A percentile compares a stretch with the other conserved stretches of the same genome.
Evolutionary conservation across 2,329 filamentous ascomycete genomes (phyloP).

Genomic region (Nigrograna mackinnonii): DNA sequence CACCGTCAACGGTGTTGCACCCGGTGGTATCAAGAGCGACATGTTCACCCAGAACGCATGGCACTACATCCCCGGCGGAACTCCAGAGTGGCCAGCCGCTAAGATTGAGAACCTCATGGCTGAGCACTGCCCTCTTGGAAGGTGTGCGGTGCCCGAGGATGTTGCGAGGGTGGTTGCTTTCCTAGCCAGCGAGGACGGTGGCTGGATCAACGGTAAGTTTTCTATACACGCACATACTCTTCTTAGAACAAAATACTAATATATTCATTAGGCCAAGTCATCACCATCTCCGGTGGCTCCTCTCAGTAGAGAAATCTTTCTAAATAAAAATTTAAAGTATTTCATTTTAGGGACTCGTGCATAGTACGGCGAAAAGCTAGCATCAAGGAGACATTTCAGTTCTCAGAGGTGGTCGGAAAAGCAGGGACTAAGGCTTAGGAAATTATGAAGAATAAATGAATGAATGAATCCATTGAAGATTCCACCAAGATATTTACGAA

Average conservation of each 20-base stretch:
- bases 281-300: constrained; percentile 46
- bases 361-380: neutral
- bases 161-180: constrained; percentile 47
- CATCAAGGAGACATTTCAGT: neutral
- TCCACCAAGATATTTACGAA: too few relatives aligned
- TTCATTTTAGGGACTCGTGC: neutral
- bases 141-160: constrained; percentile 53
- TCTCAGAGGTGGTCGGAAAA: neutral
- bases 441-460: neutral
- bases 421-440: neutral
- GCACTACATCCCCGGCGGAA: constrained; percentile 53
- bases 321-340: neutral
- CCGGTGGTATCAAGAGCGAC: constrained; percentile 74
- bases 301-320: constrained; percentile 34
- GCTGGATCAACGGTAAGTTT: constrained; percentile 42
- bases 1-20: constrained; percentile 74
- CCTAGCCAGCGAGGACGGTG: constrained; percentile 42
- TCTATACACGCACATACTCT: neutral
- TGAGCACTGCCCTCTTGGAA: constrained; percentile 51
- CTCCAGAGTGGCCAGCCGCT: constrained; percentile 52
- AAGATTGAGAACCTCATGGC: constrained; percentile 57
- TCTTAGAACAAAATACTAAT: constrained; percentile 4
- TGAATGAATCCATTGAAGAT: neutral
- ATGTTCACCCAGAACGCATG: constrained; percentile 73
- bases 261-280: constrained; percentile 35